Evolutionary conservation across 306 rosid genomes (phyloP).

Genomic region (Rosa persica): DNA sequence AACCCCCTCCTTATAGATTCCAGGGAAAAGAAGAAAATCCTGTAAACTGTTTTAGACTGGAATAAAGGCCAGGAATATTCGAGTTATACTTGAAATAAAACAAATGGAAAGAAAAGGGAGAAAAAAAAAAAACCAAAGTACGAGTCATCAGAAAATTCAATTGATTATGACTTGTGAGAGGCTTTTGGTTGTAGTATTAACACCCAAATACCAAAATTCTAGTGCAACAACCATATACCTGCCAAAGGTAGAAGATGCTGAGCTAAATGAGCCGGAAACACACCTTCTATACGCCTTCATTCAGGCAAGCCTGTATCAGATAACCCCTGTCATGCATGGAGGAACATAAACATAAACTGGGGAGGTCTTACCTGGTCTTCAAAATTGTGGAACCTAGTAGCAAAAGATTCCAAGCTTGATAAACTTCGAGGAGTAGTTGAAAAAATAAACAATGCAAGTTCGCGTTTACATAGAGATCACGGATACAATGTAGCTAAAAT

Average conservation of each 20-base stretch:
- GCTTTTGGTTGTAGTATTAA: conserved; percentile 8
- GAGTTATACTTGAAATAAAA: neutral
- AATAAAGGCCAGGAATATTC: neutral
- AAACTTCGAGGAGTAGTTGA: neutral
- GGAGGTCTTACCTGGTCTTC: conserved; percentile 23
- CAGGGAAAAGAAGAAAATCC: neutral
- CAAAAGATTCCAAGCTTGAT: neutral
- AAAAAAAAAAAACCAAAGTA: neutral
- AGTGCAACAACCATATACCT: neutral
- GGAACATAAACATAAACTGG: conserved; percentile 7
- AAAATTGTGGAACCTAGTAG: neutral
- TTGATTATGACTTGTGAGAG: conserved; percentile 2
- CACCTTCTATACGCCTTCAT: neutral
- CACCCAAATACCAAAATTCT: neutral
- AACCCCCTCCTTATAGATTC: neutral
- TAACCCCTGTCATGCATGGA: conserved; percentile 9
- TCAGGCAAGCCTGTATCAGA: conserved; percentile 8
- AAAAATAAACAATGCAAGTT: neutral
- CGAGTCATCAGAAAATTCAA: neutral
- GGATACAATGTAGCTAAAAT: neutral
- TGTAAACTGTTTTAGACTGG: neutral
- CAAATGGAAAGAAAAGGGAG: neutral
- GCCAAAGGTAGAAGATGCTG: neutral
- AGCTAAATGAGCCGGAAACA: conserved; percentile 1
- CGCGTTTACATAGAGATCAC: neutral